phyloP scores from a whole-genome alignment of 2,329 filamentous ascomycete genomes.

The Aureobasidium lini region DNA sequence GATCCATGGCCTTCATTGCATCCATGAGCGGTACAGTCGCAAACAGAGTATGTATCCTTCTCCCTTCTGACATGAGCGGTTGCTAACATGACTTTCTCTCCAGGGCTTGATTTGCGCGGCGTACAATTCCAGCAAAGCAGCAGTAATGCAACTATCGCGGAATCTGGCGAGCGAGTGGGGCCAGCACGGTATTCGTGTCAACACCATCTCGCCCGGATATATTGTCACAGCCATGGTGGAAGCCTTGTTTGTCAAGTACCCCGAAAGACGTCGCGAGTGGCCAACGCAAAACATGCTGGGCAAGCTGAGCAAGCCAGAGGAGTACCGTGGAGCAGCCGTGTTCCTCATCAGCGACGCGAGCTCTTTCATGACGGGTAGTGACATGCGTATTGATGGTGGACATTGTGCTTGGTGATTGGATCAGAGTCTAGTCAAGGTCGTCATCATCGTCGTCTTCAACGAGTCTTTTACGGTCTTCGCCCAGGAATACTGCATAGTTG shows the following conservation, averaged over 20 bases:
- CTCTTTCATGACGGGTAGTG: constrained; percentile 49
- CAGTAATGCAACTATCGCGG: constrained; percentile 61
- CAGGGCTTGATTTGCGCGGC: constrained; percentile 59
- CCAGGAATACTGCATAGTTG: constrained; percentile 3
- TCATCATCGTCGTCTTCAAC: neutral
- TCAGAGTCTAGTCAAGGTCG: neutral
- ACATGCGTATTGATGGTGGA: constrained; percentile 48
- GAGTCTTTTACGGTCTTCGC: constrained; percentile 5
- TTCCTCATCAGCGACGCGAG: constrained; percentile 36
- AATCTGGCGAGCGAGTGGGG: constrained; percentile 71
- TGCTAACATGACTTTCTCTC: constrained; percentile 19
- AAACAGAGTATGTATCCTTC: constrained; percentile 48
- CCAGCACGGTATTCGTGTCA: constrained; percentile 64
- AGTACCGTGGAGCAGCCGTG: constrained; percentile 32
- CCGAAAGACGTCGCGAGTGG: constrained; percentile 62
- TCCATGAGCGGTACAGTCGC: constrained; percentile 56
- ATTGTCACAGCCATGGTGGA: constrained; percentile 80
- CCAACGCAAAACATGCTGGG: constrained; percentile 78
- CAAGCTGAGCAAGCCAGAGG: constrained; percentile 29
- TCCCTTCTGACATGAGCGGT: neutral
- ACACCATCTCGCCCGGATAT: constrained; percentile 74
- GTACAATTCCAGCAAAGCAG: constrained; percentile 72
- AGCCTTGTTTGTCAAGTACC: constrained; percentile 66
- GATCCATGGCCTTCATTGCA: constrained; percentile 56
- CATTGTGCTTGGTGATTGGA: constrained; percentile 43